phyloP scores from a whole-genome alignment of 768 basidiomycete genomes.

The Trametes cubensis region DNA sequence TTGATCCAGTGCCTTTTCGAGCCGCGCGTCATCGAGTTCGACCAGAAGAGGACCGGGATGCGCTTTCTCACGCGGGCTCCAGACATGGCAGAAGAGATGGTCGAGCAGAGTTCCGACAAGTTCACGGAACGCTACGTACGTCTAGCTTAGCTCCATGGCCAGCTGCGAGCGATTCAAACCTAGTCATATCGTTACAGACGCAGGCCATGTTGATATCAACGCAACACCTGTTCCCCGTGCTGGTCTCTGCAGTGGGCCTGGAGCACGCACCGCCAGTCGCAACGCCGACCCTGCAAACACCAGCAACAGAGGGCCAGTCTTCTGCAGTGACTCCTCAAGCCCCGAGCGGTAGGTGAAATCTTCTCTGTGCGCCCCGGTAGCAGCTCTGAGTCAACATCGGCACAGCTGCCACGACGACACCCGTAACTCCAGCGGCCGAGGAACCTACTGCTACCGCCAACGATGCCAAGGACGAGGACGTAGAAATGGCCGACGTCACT shows the following conservation, averaged over 20 bases:
- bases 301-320: slow-evolving; percentile 21
- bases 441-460: slow-evolving; percentile 7
- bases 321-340: slow-evolving; percentile 18
- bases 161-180: not conserved
- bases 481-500: slow-evolving; percentile 23
- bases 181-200: slow-evolving; percentile 51
- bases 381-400: no score
- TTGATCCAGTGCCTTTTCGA: slow-evolving; percentile 81
- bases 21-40: slow-evolving; percentile 90
- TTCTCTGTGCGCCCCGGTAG: not conserved
- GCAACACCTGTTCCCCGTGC: slow-evolving; percentile 62
- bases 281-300: slow-evolving; percentile 30
- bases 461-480: slow-evolving; percentile 19
- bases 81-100: slow-evolving; percentile 76
- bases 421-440: slow-evolving; percentile 20
- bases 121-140: slow-evolving; percentile 40
- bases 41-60: slow-evolving; percentile 63
- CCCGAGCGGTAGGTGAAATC: not conserved
- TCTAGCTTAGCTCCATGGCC: slow-evolving; percentile 3
- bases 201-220: slow-evolving; percentile 92
- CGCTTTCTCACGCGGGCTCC: slow-evolving; percentile 48
- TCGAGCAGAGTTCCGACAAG: slow-evolving; percentile 46
- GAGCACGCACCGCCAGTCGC: slow-evolving; percentile 16
- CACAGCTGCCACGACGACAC: slow-evolving; percentile 9
- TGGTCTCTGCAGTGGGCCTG: slow-evolving; percentile 1